Evolutionary conservation across 2,329 filamentous ascomycete species (phyloP), one percentile per base, ranked within the genome.

Genomic region (Metarhizium brunneum): DNA sequence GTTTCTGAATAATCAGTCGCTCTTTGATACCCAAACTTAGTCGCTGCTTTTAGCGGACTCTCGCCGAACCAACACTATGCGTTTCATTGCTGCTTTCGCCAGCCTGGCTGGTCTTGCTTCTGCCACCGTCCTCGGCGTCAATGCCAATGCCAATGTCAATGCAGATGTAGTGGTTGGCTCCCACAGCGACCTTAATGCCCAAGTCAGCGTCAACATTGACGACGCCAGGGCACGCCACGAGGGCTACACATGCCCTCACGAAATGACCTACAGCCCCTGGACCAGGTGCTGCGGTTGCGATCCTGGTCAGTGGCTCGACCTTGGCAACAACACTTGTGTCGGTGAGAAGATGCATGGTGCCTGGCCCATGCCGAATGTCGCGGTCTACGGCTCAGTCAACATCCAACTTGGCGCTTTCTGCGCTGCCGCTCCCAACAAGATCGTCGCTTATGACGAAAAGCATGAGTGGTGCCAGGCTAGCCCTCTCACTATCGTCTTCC

Each of bases 201-300:
- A 47, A 2, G 50, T 54, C 49, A 38, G 57, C 35, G 47, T 62
- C 56, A 60, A 59, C 43, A 49, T 56, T 50, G 56, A 63, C 40
- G 58, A 62, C 42, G 59, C 64, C 50, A 62, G 62, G 50, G 56
- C 52, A 29, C 53, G 54, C 43, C 13, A 7, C 47, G 48, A 54
- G 59, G 32, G 1, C 11, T 71, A 69, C 65, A 55, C 56, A 43
- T 72, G 70, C 64, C 69, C 69, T 40, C 56, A 54, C 13, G 57
- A 58, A 61, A 71, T 72, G 70, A 58, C 52, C 60, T 72, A 72
- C 66, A 68, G 65, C 63, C 64, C 66, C 57, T 72, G 70, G 70
- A 66, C 65, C 57, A 67, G 66, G 61, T 55, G 74, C 36, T 79
- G 77, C 65, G 64, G 75, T 16, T 76, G 76, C 57, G 58, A 69